phyloP scores from a whole-genome alignment of 306 rosid species.

The Acmispon strigosus region DNA sequence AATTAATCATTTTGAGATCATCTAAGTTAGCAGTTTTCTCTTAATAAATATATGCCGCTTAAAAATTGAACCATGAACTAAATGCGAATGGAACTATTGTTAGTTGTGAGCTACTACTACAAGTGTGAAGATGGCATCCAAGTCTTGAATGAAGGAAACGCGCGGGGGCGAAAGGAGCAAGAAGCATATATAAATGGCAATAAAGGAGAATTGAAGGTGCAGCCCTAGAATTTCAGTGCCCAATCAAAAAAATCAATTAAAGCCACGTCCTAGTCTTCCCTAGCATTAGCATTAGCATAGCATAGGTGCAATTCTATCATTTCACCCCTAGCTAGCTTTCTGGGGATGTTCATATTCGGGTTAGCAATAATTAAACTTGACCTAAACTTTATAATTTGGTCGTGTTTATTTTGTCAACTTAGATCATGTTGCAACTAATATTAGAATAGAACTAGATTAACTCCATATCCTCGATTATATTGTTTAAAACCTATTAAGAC shows the following conservation, averaged over 20 bases:
- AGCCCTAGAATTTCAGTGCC: constrained; percentile 44
- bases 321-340: constrained; percentile 13
- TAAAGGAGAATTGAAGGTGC: constrained; percentile 36
- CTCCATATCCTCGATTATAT: no score
- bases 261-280: neutral
- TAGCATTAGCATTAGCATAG: no score
- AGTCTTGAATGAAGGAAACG: constrained; percentile 14
- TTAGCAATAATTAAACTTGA: neutral
- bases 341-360: neutral
- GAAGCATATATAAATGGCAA: constrained; percentile 24
- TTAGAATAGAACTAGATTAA: no score
- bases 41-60: no score
- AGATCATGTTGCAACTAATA: neutral
- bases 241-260: neutral
- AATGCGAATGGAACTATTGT: no score
- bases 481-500: no score
- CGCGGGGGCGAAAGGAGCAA: neutral
- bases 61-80: no score
- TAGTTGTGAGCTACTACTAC: no score
- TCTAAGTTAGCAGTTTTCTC: no score
- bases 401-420: neutral
- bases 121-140: no score
- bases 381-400: neutral
- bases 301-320: constrained; percentile 35
- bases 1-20: no score